A percentile compares a stretch with the other conserved stretches of the same genome.
These are phyloP conservation scores for Hebeloma cylindrosporum DNA, from an alignment of 768 basidiomycete genomes.

Conservation along the genomic window DNA sequence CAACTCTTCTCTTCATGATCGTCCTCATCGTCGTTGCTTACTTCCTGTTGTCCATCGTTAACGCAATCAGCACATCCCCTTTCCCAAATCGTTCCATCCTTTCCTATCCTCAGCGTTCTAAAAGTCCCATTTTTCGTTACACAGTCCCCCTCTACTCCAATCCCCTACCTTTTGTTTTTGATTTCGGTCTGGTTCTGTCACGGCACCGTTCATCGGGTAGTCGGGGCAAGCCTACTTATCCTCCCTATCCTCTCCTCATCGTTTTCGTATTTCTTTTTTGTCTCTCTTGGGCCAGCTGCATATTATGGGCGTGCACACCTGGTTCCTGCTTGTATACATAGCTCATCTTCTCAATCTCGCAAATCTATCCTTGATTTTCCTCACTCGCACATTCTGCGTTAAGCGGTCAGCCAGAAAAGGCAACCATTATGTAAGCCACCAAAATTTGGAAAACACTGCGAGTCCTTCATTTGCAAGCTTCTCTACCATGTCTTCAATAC, in stretches of 20 bases:
- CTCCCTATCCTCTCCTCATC: neutral
- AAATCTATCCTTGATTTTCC: neutral
- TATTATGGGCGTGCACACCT: conserved; percentile 15
- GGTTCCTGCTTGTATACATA: conserved; percentile 25
- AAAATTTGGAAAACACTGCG: conserved; percentile 13
- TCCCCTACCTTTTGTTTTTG: conserved; percentile 1
- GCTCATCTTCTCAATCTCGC: conserved; percentile 10
- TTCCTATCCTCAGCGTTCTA: conserved; percentile 1
- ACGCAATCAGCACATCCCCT: conserved; percentile 5
- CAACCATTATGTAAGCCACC: conserved; percentile 12
- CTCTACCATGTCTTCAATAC: conserved; percentile 57
- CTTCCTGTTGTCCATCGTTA: conserved; percentile 3
- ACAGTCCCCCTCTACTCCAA: no score
- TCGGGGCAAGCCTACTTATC: neutral
- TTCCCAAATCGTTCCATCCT: conserved; percentile 1
- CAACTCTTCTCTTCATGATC: neutral
- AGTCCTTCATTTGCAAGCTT: neutral
- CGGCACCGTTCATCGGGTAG: neutral
- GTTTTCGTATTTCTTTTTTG: neutral
- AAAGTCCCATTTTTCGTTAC: no score
- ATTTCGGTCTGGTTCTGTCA: no score
- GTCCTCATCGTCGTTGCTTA: conserved; percentile 1
- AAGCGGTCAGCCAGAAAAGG: no score
- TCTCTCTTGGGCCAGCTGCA: conserved; percentile 14
- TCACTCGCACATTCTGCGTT: neutral